Evolutionary conservation across 2,329 filamentous ascomycete species (phyloP), one percentile per base, ranked within the genome.

Genomic region (Colletotrichum sp.): DNA sequence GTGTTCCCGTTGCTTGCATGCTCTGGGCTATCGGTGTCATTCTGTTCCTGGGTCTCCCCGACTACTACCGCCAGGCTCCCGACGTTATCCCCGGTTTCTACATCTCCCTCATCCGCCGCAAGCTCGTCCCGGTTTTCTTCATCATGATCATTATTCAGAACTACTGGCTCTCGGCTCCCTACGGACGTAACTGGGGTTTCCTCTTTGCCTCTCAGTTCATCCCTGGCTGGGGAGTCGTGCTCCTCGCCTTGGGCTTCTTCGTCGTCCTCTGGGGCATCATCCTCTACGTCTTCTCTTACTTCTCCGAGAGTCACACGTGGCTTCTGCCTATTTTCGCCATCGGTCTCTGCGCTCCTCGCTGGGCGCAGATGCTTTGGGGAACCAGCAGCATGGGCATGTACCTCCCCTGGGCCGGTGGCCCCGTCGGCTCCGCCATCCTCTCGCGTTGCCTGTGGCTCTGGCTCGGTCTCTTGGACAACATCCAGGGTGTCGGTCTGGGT

Each of bases 331-430:
- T 94, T 72, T 93, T 94, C 77, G 92, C 92, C 62, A 91, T 93
- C 75, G 92, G 92, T 16, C 88, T 94, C 15, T 91, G 90, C 59
- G 92, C 92, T 5, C 92, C 92, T 3, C 87, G 92, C 75, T 94
- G 92, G 92, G 89, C 89, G 10, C 92, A 94, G 81, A 93, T 93
- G 81, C 90, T 92, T 81, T 94, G 92, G 92, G 90, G 89, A 13
- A 90, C 89, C 8, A 91, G 89, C 9, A 89, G 89, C 13, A 89
- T 93, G 76, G 92, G 91, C 5, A 84, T 88, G 32, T 93, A 90
- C 80, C 83, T 94, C 3, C 92, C 92, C 4, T 93, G 92, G 92
- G 90, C 90, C 8, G 90, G 90, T 22, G 71, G 52, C 84, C 85
- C 4, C 88, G 89, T 22, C 83, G 90, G 1, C 86, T 88, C 9